These are phyloP conservation scores for Colletotrichum sp. DNA, from an alignment of 2,329 filamentous ascomycete genomes.

Conservation along the genomic window DNA sequence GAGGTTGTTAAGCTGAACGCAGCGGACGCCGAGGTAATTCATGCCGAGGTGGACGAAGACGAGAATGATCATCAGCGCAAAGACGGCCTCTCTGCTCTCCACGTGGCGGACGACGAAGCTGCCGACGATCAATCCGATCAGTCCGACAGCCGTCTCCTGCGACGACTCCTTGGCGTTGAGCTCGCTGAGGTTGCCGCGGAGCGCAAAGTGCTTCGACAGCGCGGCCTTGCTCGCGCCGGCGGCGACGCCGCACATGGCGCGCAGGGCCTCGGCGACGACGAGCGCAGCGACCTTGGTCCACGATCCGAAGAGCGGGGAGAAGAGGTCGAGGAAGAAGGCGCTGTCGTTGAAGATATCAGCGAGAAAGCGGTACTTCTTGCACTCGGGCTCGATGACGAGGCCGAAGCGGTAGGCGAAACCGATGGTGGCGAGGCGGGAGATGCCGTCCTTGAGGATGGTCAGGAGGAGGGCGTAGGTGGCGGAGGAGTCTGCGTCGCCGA, in stretches of 20 bases:
- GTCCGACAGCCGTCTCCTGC: slow-evolving; percentile 91
- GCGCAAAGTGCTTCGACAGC: slow-evolving; percentile 90
- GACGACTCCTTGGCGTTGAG: slow-evolving; percentile 95
- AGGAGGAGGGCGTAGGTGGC: slow-evolving; percentile 83
- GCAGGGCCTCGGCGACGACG: slow-evolving; percentile 54
- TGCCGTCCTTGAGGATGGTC: slow-evolving; percentile 81
- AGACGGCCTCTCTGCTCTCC: slow-evolving; percentile 73
- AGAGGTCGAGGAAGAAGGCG: slow-evolving; percentile 83
- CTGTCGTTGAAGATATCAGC: slow-evolving; percentile 90
- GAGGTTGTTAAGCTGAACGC: slow-evolving; percentile 82
- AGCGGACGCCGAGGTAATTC: slow-evolving; percentile 85
- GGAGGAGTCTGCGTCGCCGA: slow-evolving; percentile 79
- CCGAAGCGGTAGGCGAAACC: slow-evolving; percentile 84
- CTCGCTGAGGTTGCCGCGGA: slow-evolving; percentile 85
- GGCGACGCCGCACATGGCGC: slow-evolving; percentile 83
- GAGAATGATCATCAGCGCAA: slow-evolving; percentile 73
- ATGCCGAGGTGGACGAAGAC: slow-evolving; percentile 79
- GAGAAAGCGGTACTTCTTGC: slow-evolving; percentile 86
- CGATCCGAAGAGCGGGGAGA: slow-evolving; percentile 74
- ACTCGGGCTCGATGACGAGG: slow-evolving; percentile 85
- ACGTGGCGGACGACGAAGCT: slow-evolving; percentile 81
- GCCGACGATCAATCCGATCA: slow-evolving; percentile 85
- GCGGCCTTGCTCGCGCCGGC: slow-evolving; percentile 91
- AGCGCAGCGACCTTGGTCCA: slow-evolving; percentile 55
- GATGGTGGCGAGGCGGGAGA: slow-evolving; percentile 83